These are phyloP conservation scores for Aspergillus candidus DNA, from an alignment of 2,329 filamentous ascomycete species.

Conservation along the genomic window DNA sequence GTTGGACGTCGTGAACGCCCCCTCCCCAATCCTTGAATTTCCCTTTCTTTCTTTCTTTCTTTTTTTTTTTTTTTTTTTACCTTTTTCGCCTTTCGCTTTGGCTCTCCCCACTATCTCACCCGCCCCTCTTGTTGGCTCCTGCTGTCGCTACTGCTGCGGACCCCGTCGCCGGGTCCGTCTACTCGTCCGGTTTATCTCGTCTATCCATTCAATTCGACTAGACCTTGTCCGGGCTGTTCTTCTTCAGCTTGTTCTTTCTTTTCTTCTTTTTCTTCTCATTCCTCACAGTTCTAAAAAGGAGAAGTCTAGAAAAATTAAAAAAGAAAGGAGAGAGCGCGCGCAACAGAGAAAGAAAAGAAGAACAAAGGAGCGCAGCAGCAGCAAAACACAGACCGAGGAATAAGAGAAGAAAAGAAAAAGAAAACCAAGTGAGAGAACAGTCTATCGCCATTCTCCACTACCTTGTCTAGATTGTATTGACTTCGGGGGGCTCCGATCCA, in stretches of 20 bases:
- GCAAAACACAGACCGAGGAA: too few relatives aligned
- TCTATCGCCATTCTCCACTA: conserved; percentile 8
- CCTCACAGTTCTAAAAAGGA: too few relatives aligned
- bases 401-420: too few relatives aligned
- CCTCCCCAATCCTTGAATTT: too few relatives aligned
- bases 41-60: conserved; percentile 1
- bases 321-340: too few relatives aligned
- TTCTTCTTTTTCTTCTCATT: background rate
- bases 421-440: too few relatives aligned
- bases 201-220: background rate
- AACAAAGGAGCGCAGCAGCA: too few relatives aligned
- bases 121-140: too few relatives aligned
- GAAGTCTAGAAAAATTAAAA: too few relatives aligned
- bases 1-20: too few relatives aligned
- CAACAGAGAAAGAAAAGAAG: too few relatives aligned
- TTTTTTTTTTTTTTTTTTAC: conserved; percentile 4
- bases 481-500: conserved; percentile 19
- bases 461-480: conserved; percentile 10
- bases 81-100: background rate
- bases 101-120: too few relatives aligned
- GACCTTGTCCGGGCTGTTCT: conserved; percentile 4
- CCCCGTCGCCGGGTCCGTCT: conserved; percentile 10
- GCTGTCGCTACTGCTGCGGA: background rate
- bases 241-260: background rate
- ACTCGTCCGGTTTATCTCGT: conserved; percentile 5